Evolutionary conservation across 208 protist species (phyloP).

Genomic region (Acanthamoeba divionensis): DNA sequence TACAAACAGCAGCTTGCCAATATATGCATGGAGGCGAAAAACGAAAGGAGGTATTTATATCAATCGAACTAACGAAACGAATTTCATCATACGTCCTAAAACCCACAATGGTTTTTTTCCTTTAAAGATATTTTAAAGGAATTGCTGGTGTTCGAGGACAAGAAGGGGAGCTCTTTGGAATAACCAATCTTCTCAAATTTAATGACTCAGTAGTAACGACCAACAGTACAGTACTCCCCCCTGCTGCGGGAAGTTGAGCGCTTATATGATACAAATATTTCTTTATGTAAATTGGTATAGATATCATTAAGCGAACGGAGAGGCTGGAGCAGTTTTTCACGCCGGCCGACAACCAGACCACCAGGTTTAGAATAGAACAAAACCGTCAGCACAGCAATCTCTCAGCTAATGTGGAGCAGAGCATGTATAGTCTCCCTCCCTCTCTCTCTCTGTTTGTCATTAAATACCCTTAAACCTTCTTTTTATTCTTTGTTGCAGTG

Average conservation of each 20-base stretch:
- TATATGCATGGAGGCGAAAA: slow-evolving; percentile 28
- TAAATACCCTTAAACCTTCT: background rate
- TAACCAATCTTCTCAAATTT: slow-evolving; percentile 56
- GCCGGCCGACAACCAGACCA: background rate
- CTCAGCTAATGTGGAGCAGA: too few relatives aligned
- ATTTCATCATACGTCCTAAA: too few relatives aligned
- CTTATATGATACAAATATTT: background rate
- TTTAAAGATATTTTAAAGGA: slow-evolving; percentile 56
- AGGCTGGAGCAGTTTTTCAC: background rate
- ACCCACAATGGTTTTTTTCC: too few relatives aligned
- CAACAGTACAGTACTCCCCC: background rate
- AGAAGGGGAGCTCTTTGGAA: slow-evolving; percentile 64
- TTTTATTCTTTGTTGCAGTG: background rate
- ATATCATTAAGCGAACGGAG: slow-evolving; percentile 54
- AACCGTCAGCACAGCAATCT: background rate
- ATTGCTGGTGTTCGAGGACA: slow-evolving; percentile 55
- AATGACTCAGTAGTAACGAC: slow-evolving; percentile 53
- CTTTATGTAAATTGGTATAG: background rate
- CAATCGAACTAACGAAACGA: too few relatives aligned
- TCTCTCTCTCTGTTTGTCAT: background rate
- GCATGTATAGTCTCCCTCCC: too few relatives aligned
- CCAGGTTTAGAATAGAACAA: background rate
- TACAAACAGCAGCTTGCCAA: slow-evolving; percentile 70
- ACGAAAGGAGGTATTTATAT: slow-evolving; percentile 39
- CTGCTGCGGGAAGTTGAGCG: background rate